Evolutionary conservation across 202 grass and related monocot species (phyloP).

Genomic region (Eragrostis tef): DNA sequence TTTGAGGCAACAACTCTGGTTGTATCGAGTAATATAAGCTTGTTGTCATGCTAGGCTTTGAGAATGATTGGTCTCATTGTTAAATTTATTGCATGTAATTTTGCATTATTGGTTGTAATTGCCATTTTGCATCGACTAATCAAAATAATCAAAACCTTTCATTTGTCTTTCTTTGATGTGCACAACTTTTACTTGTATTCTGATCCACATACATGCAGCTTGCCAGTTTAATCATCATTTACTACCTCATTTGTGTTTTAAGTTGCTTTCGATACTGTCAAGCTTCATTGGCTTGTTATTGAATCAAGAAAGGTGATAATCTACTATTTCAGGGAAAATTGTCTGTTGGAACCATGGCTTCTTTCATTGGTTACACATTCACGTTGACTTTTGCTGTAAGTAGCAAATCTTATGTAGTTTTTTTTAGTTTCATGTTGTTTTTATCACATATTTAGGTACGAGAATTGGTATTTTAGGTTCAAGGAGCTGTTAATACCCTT

Average conservation of each 20-base stretch:
- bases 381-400: constrained; percentile 95
- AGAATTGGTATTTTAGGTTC: constrained; percentile 70
- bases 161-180: not conserved
- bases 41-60: not conserved
- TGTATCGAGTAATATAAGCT: constrained; percentile 11
- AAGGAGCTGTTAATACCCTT: constrained; percentile 92
- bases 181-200: constrained; percentile 1
- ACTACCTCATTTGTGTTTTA: constrained; percentile 18
- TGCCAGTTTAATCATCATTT: not conserved
- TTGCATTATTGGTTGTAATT: not conserved
- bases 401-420: constrained; percentile 38
- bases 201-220: not conserved
- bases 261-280: constrained; percentile 23
- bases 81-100: not conserved
- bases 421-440: constrained; percentile 40
- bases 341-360: constrained; percentile 87
- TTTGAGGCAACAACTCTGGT: not conserved
- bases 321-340: constrained; percentile 79
- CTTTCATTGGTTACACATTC: constrained; percentile 99
- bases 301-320: constrained; percentile 30
- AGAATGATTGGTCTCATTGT: constrained; percentile 9
- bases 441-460: constrained; percentile 41
- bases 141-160: not conserved
- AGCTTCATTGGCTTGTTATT: constrained; percentile 9
- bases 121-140: not conserved